Evolutionary conservation across 2,329 filamentous ascomycete genomes (phyloP).

Genomic region (Hirsutella minnesotensis): DNA sequence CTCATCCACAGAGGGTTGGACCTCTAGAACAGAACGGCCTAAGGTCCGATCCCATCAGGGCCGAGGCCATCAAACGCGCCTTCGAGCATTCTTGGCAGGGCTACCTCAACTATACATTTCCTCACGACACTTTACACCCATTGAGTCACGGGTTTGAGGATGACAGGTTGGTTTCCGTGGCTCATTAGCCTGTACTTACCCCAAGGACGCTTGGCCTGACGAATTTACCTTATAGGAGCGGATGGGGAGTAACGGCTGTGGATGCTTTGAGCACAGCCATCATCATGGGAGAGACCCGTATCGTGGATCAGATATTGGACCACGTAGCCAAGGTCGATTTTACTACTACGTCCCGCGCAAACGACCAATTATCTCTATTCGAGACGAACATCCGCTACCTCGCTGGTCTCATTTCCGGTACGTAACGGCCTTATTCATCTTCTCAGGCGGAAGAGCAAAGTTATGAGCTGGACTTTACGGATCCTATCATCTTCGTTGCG

Average conservation of each 20-base stretch:
- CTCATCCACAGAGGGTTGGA: not conserved
- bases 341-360: constrained; percentile 32
- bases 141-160: constrained; percentile 53
- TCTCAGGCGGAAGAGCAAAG: no score
- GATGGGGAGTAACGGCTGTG: constrained; percentile 74
- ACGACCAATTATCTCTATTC: constrained; percentile 59
- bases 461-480: no score
- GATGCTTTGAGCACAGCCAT: constrained; percentile 73
- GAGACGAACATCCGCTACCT: constrained; percentile 87
- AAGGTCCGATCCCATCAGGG: constrained; percentile 27
- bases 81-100: constrained; percentile 63
- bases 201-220: not conserved
- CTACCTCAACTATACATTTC: constrained; percentile 64
- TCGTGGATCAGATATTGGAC: constrained; percentile 59
- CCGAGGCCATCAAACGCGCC: constrained; percentile 52
- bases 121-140: constrained; percentile 63
- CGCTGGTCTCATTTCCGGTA: constrained; percentile 65
- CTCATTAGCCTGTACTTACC: no score
- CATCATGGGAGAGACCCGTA: constrained; percentile 57
- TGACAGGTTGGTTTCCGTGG: constrained; percentile 45
- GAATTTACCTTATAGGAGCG: constrained; percentile 42
- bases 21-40: constrained; percentile 1
- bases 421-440: no score
- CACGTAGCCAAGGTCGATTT: constrained; percentile 64
- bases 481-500: not conserved